A percentile compares a stretch with the other conserved stretches of the same genome.
phyloP scores from a whole-genome alignment of 169 alveolate genomes.

The Plasmodium fragile region DNA sequence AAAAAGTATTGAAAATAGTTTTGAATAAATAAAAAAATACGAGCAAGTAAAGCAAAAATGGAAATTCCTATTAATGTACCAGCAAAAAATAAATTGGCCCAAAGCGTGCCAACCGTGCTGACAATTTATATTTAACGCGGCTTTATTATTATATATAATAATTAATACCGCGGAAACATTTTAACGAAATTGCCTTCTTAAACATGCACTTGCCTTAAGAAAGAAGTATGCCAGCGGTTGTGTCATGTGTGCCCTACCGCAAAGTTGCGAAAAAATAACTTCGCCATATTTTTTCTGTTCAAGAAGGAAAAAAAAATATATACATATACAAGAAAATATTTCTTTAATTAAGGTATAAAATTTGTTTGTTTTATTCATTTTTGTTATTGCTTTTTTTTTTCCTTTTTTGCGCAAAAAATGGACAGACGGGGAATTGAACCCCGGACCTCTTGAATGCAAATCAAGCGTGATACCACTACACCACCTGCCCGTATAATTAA shows the following conservation, averaged over 20 bases:
- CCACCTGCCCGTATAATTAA: conserved; percentile 82
- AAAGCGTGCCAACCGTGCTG: too few relatives aligned
- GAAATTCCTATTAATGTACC: too few relatives aligned
- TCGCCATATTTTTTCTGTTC: not conserved
- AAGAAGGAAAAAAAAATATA: not conserved
- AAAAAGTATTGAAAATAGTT: too few relatives aligned
- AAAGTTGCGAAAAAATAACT: not conserved
- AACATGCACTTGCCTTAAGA: not conserved
- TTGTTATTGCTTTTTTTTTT: not conserved
- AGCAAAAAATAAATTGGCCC: too few relatives aligned
- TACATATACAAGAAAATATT: too few relatives aligned
- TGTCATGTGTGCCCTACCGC: not conserved
- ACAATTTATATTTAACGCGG: not conserved
- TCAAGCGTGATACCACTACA: conserved; percentile 90
- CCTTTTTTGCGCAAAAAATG: conserved; percentile 41
- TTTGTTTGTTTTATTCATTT: not conserved
- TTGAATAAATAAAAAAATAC: too few relatives aligned
- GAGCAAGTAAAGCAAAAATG: too few relatives aligned
- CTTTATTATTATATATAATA: not conserved
- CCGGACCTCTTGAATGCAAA: conserved; percentile 91
- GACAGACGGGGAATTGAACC: conserved; percentile 90
- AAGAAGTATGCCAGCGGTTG: not conserved
- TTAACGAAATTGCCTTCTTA: not conserved
- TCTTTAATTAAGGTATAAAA: too few relatives aligned
- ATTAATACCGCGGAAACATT: not conserved